A percentile compares a stretch with the other conserved stretches of the same genome.
These are phyloP conservation scores for Salinomyces thailandicus DNA, from an alignment of 2,329 filamentous ascomycete species.

Conservation along the genomic window DNA sequence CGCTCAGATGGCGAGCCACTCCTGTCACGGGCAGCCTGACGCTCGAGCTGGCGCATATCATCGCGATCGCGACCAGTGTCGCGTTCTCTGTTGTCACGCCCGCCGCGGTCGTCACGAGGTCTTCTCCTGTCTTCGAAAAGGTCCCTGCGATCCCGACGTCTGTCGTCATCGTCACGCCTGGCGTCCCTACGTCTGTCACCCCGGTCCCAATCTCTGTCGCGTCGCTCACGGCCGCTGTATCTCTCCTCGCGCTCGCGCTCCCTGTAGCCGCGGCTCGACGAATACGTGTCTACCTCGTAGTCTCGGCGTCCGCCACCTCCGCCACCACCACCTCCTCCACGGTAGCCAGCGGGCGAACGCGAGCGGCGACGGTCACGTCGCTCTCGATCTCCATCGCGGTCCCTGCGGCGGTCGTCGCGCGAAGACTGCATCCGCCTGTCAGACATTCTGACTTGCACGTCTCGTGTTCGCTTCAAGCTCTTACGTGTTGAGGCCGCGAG, in stretches of 20 bases:
- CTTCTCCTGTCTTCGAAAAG: constrained; percentile 20
- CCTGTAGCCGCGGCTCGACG: constrained; percentile 82
- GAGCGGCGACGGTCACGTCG: constrained; percentile 59
- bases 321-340: constrained; percentile 45
- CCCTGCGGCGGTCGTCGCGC: constrained; percentile 39
- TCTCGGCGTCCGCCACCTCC: constrained; percentile 60
- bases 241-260: constrained; percentile 89
- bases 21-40: constrained; percentile 41
- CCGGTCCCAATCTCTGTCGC: constrained; percentile 13
- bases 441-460: constrained; percentile 23
- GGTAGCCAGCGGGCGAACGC: no score
- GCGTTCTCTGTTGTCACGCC: constrained; percentile 24
- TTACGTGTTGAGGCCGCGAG: constrained; percentile 14
- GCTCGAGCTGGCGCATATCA: constrained; percentile 26
- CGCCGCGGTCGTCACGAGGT: constrained; percentile 28
- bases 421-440: constrained; percentile 32
- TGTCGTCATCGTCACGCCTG: constrained; percentile 48
- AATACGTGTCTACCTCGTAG: constrained; percentile 78
- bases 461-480: constrained; percentile 16
- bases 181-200: constrained; percentile 48
- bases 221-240: constrained; percentile 51
- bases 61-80: constrained; percentile 29
- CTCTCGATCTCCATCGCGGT: constrained; percentile 38
- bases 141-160: constrained; percentile 38
- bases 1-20: constrained; percentile 70